Conservation (phyloP, 2,329 filamentous ascomycete genomes). For the Pezicula neosporulosa region DNA sequence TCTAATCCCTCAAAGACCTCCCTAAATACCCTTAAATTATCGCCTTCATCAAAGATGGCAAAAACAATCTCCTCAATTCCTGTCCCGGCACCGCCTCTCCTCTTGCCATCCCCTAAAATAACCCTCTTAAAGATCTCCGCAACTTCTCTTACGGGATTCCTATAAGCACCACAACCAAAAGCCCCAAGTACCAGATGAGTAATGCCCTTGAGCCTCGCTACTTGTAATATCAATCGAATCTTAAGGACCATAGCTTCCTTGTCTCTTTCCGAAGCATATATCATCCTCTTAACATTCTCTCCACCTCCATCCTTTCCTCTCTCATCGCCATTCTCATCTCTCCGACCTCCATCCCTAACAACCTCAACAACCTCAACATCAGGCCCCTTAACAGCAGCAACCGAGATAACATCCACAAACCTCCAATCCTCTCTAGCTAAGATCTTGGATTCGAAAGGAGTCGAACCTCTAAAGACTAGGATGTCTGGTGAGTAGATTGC, state of each 20-base stretch:
- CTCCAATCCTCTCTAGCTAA: conserved; percentile 33
- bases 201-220: conserved; percentile 41
- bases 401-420: conserved; percentile 22
- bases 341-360: no score
- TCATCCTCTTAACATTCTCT: neutral
- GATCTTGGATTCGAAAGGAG: conserved; percentile 34
- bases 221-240: conserved; percentile 33
- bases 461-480: conserved; percentile 52
- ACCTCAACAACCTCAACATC: conserved; percentile 4
- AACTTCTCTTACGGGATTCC: conserved; percentile 59
- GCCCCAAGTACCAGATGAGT: conserved; percentile 64
- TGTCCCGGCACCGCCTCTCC: conserved; percentile 64
- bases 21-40: conserved; percentile 49
- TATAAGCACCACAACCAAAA: conserved; percentile 65
- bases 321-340: no score
- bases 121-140: conserved; percentile 57
- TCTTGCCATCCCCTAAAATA: conserved; percentile 46
- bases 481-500: conserved; percentile 59
- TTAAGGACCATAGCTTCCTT: conserved; percentile 23
- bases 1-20: conserved; percentile 25
- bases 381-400: conserved; percentile 16
- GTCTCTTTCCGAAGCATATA: conserved; percentile 23
- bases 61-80: conserved; percentile 57
- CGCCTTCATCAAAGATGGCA: conserved; percentile 53
- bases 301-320: no score